Base-by-base conservation (phyloP, 2,329 filamentous ascomycete genomes). In the Nemania sp. region DNA sequence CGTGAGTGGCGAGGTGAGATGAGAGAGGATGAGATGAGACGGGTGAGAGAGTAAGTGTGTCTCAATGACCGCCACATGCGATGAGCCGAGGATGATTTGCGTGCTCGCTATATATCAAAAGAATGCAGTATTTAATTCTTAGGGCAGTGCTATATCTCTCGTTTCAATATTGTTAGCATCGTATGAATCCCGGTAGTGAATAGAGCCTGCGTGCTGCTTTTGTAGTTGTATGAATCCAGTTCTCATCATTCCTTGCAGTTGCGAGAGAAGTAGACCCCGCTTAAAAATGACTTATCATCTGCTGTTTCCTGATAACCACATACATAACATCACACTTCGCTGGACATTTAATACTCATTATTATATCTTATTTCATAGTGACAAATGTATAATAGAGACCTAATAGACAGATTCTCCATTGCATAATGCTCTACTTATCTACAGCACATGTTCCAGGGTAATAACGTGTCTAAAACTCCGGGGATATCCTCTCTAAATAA, bases 401-500 rank as follows among this genome's bases (percentile, higher is more conserved):
- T 15, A 43, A 45, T 20, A 45, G 20, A n/a, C 8, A 8, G 41
- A 45, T 45, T 45, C 41, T 20, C 5, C 41, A 45, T 38, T 26
- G 35, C 10, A 57, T 29, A 27, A 24, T 26, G 53, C 67, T 43
- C 18, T 22, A 27, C 18, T 4, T n/a, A 10, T 60, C 45, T 47
- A 24, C 29, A 38, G 29, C 32, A 52, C 20, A 29, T 20, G 3
- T 57, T 22, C 32, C 41, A 45, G 41, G 18, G 49, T 6, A 29
- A 54, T 7, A 45, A n/a, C 11, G 20, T 20, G 18, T 53, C 58
- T 66, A 41, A 7, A 67, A 67, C 67, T 45, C 67, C 63, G 3
- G 43, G 54, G 63, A 66, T 63, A 69, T 66, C 52, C 26, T 38
- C 15, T 47, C 66, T 65, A 63, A 35, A 35, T 22, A 64, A 43